Evolutionary conservation across 768 basidiomycete genomes (phyloP), one percentile per base, ranked within the genome.

Genomic region (Leccinellum rugosiceps): DNA sequence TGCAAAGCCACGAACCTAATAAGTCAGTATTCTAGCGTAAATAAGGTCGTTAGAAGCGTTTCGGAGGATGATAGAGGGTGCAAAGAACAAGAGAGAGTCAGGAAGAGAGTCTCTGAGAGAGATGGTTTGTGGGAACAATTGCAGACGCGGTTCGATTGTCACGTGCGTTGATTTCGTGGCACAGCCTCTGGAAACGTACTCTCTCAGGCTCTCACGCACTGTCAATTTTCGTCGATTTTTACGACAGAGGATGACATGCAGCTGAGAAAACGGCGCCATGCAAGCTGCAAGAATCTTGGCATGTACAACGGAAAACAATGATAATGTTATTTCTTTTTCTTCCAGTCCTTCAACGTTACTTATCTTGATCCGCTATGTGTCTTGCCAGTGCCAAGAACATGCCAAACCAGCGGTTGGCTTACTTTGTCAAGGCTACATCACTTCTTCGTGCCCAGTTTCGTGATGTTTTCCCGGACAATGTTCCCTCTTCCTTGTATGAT

Each of bases 121-220:
- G 38, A 4, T 21, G 6, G 50, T 34, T 23, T 61, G 60, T 66
- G 67, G 59, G 61, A 63, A 58, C 58, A 55, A 56, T 50, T 44
- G 46, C 50, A 25, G 58, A 65, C 69, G 65, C 69, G 70, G 70
- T 71, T 71, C 69, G 48, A 50, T 69, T 65, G 60, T 71, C 70
- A 71, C 70, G 70, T 73, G 70, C 26, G 58, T 70, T 71, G 66
- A 71, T 44, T 72, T 71, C n/a, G 13, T 32, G 44, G 6, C 47
- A 49, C 51, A 43, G 26, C 21, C 17, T 52, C 14, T 14, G 15
- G 34, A 34, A 32, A 34, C 15, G 15, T 34, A 34, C 34, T 34
- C 34, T 34, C 34, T 35, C 35, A n/a, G n/a, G n/a, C n/a, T 35
- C 35, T 35, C 35, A 35, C 35, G 35, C 35, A 35, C 15, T 35